Conservation (phyloP, 1,284 basidiomycete species). For the Flammula alnicola region DNA sequence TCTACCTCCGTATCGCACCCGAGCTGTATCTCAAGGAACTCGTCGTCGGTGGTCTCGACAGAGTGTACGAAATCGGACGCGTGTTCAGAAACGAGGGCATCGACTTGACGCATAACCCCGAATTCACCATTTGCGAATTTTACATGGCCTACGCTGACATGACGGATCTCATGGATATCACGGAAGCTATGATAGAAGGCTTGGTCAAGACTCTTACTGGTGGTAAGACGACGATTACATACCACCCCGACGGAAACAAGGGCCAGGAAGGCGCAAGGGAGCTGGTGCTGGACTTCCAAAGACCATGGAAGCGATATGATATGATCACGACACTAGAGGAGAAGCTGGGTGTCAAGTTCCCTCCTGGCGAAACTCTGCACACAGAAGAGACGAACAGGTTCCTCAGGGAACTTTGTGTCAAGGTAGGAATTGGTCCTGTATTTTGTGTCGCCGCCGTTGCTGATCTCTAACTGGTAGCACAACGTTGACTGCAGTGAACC, state of each 20-base stretch:
- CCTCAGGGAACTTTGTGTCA: conserved; percentile 82
- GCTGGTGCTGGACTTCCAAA: conserved; percentile 83
- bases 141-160: conserved; percentile 99
- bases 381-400: conserved; percentile 90
- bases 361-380: conserved; percentile 89
- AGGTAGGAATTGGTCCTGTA: conserved; percentile 51
- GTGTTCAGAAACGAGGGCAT: conserved; percentile 99
- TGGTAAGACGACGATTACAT: conserved; percentile 83
- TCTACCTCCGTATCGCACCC: conserved; percentile 98
- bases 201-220: conserved; percentile 89
- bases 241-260: conserved; percentile 94
- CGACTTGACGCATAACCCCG: conserved; percentile 97
- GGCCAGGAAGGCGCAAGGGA: conserved; percentile 64
- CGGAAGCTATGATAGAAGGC: conserved; percentile 90
- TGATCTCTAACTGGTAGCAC: conserved; percentile 58
- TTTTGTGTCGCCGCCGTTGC: background rate
- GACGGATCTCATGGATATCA: conserved; percentile 99
- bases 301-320: conserved; percentile 99
- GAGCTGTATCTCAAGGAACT: conserved; percentile 99
- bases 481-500: conserved; percentile 98
- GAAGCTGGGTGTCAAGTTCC: conserved; percentile 93
- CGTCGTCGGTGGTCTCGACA: conserved; percentile 95
- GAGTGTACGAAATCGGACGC: conserved; percentile 98
- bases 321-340: conserved; percentile 98
- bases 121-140: conserved; percentile 99